These are phyloP conservation scores for Boletus mariae DNA, from an alignment of 1,284 basidiomycete species.

Conservation along the genomic window DNA sequence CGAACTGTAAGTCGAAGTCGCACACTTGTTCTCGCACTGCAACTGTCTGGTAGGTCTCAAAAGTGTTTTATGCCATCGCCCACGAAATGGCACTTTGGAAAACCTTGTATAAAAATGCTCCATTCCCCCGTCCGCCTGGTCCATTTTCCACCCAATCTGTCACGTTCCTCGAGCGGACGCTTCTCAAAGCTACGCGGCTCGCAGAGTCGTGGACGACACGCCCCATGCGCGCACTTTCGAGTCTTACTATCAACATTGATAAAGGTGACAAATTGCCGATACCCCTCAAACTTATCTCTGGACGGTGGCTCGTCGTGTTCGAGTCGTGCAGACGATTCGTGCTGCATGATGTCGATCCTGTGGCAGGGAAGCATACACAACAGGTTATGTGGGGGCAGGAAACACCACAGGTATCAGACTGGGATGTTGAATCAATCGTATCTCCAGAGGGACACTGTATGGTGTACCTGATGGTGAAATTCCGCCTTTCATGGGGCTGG, in stretches of 20 bases:
- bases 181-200: background rate
- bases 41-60: background rate
- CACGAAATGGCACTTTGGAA: background rate
- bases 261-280: no score
- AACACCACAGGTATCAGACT: background rate
- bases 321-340: background rate
- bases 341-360: background rate
- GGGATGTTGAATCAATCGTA: background rate
- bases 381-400: background rate
- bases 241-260: background rate
- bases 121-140: background rate
- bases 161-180: background rate
- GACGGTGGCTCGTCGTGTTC: conserved; percentile 2
- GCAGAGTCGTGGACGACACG: conserved; percentile 6
- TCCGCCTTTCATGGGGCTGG: background rate
- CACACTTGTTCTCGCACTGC: background rate
- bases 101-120: background rate
- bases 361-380: background rate
- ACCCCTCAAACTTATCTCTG: background rate
- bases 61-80: background rate
- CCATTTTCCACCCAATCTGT: background rate
- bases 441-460: background rate
- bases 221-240: background rate
- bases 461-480: background rate
- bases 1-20: background rate